Evolutionary conservation across 1,139 yeast species (phyloP), one percentile per base, ranked within the genome.

Genomic region (Magnusiomyces starmeri): DNA sequence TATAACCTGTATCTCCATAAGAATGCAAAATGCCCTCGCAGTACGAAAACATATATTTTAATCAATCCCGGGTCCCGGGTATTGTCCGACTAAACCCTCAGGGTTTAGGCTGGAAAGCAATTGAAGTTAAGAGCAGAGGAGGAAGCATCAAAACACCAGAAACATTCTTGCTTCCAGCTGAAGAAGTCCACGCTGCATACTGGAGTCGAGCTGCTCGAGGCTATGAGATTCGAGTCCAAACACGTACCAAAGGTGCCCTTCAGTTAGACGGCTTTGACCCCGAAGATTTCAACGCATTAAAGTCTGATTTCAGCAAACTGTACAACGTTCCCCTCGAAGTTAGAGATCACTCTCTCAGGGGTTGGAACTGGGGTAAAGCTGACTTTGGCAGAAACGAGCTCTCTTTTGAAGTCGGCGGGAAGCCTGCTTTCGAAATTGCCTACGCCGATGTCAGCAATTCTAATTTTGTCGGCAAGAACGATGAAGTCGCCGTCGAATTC

Each of bases 361-460:
- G 99, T 42, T 92, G 98, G 98, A 92, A 92, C 69, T 92, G 98
- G 98, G 99, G 99, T 52, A 82, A 83, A 58, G 77, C 92, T 10
- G 96, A 90, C 66, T 79, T 94, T 67, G 96, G 95, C 14, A 80
- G 96, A 65, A 87, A 89, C 61, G 98, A 92, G 67, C 74, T 92
- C 69, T 79, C 88, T 32, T 90, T 94, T 70, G 82, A 83, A 53
- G 83, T 90, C 35, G 87, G 86, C 63, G 89, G 89, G 61, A 85
- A 85, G 63, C 97, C 98, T 1, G 80, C 85, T 20, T 92, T 92
- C 68, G 98, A 92, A 69, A 70, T 94, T 46, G 97, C 97, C 4
- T 92, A 90, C 67, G 65, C 76, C 16, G 81, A 79, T 46, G 85
- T 92, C 55, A 78, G 82, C 58, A 92, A 94, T 67, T 81, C 96